Percentiles rank a stretch among this genome's conserved stretches.
phyloP scores from a whole-genome alignment of 2,329 filamentous ascomycete genomes.

The Dendryphion nanum region DNA sequence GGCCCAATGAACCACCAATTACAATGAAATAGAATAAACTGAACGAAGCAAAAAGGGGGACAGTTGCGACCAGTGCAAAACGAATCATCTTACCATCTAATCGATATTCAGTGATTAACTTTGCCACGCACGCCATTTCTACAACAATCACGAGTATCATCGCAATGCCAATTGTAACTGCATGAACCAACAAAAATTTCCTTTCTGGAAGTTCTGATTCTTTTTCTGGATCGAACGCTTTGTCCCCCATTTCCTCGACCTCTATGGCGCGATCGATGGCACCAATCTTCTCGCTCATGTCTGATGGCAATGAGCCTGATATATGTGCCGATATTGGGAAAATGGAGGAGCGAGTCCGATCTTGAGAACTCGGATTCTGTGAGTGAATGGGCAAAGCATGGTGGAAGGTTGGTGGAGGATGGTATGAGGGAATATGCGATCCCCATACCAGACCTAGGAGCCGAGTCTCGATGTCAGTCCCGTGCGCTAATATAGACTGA shows the following conservation, averaged over 20 bases:
- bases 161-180: constrained; percentile 22
- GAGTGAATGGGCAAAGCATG: constrained; percentile 10
- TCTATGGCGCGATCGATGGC: constrained; percentile 23
- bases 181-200: constrained; percentile 23
- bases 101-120: constrained; percentile 40
- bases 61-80: constrained; percentile 37
- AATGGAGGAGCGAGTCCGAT: constrained; percentile 12
- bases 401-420: constrained; percentile 8
- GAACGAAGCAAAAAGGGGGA: constrained; percentile 39
- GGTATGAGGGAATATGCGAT: constrained; percentile 17
- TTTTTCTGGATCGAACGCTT: constrained; percentile 22
- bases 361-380: constrained; percentile 10
- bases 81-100: constrained; percentile 41
- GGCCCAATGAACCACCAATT: constrained; percentile 49
- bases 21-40: too few relatives aligned
- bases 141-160: constrained; percentile 29
- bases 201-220: constrained; percentile 20
- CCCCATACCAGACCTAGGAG: constrained; percentile 43
- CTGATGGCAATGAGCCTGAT: constrained; percentile 11
- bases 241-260: constrained; percentile 24
- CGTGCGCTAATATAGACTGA: constrained; percentile 65
- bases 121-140: constrained; percentile 30
- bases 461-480: constrained; percentile 70
- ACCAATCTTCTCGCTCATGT: constrained; percentile 25
- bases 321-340: constrained; percentile 23